Conservation (phyloP, 208 protist species). For the Tetramitus jugosus region DNA sequence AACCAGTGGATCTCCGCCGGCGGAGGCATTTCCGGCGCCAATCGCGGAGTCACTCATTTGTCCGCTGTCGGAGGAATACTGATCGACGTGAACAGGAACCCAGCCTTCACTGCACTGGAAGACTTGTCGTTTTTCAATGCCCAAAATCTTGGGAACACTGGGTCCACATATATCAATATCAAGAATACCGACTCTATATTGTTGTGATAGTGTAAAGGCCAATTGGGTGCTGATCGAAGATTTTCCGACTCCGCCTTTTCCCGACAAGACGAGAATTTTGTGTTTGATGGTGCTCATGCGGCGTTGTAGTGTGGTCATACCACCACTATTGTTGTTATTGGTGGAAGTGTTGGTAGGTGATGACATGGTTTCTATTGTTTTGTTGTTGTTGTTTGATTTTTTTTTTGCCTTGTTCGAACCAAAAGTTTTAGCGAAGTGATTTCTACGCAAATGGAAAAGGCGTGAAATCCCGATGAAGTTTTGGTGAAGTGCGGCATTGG, state of each 20-base stretch:
- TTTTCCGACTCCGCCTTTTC: slow-evolving; percentile 98
- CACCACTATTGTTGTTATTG: too few species aligned
- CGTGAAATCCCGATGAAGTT: too few species aligned
- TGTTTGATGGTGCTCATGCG: slow-evolving; percentile 18
- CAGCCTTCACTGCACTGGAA: slow-evolving; percentile 65
- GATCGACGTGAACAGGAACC: slow-evolving; percentile 53
- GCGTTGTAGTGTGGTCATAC: too few species aligned
- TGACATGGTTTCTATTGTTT: too few species aligned
- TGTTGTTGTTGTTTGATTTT: too few species aligned
- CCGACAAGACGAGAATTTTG: slow-evolving; percentile 36
- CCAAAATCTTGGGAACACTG: slow-evolving; percentile 90
- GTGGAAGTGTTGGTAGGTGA: too few species aligned
- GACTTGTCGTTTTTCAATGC: slow-evolving; percentile 76
- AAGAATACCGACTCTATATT: slow-evolving; percentile 68
- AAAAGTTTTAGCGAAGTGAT: too few species aligned
- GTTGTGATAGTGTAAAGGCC: slow-evolving; percentile 69
- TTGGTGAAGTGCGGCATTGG: too few species aligned
- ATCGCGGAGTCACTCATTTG: slow-evolving; percentile 33
- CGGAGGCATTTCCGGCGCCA: slow-evolving; percentile 51
- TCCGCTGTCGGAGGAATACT: too few species aligned
- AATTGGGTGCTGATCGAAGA: slow-evolving; percentile 95
- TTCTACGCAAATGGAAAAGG: too few species aligned
- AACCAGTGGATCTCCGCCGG: slow-evolving; percentile 30
- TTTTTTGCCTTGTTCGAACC: too few species aligned
- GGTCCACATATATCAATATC: slow-evolving; percentile 85